A percentile compares a stretch with the other conserved stretches of the same genome.
Evolutionary conservation across 2,329 filamentous ascomycete genomes (phyloP).

Genomic region (Diaporthe australafricana): DNA sequence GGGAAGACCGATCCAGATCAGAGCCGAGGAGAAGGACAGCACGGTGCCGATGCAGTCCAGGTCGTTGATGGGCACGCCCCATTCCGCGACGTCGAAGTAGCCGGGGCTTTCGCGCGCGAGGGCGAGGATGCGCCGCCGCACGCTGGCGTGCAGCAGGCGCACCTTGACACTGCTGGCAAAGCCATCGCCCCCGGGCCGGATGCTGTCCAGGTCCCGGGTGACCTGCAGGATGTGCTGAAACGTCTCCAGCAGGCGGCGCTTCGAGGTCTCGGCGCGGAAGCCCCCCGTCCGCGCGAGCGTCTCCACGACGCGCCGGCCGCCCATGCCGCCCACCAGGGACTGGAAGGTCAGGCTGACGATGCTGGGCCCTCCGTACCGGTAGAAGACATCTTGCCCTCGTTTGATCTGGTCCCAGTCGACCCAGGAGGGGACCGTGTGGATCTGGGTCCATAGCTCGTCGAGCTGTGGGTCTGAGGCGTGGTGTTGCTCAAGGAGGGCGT

Average conservation of each 20-base stretch:
- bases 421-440: constrained; percentile 77
- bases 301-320: constrained; percentile 78
- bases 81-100: constrained; percentile 71
- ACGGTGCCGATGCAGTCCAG: constrained; percentile 81
- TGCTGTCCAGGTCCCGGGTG: constrained; percentile 70
- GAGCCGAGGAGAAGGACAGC: constrained; percentile 73
- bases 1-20: constrained; percentile 77
- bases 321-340: constrained; percentile 77
- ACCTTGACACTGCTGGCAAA: constrained; percentile 75
- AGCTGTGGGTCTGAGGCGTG: constrained; percentile 65
- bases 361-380: constrained; percentile 77
- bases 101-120: constrained; percentile 65
- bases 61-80: constrained; percentile 79
- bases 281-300: constrained; percentile 80
- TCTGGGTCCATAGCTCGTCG: constrained; percentile 71
- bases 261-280: constrained; percentile 75
- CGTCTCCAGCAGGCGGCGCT: constrained; percentile 74
- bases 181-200: constrained; percentile 76
- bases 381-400: constrained; percentile 81
- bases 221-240: constrained; percentile 82
- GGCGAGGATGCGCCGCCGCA: constrained; percentile 72
- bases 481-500: constrained; percentile 70
- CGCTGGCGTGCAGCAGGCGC: constrained; percentile 75
- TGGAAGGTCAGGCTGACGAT: constrained; percentile 74
- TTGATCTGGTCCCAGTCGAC: constrained; percentile 82